These are phyloP conservation scores for Aspergillus heteromorphus DNA, from an alignment of 495 filamentous ascomycete genomes.

Conservation along the genomic window DNA sequence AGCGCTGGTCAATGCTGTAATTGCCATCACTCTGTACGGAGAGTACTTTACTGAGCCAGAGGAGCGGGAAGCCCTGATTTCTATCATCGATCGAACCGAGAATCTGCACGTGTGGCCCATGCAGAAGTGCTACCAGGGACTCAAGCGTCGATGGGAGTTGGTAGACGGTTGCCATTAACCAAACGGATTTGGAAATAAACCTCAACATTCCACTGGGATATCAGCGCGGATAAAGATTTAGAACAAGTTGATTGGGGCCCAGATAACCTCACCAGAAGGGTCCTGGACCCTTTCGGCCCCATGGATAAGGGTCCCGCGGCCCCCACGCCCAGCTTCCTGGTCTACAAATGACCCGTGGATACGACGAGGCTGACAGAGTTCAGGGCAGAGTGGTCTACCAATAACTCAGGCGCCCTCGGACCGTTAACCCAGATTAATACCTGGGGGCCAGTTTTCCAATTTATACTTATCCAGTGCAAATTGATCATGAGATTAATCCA, in stretches of 20 bases:
- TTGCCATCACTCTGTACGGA: slow-evolving; percentile 21
- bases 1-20: slow-evolving; percentile 24
- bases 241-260: no score
- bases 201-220: no score
- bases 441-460: no score
- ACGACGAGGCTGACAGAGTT: no score
- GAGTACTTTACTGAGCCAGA: slow-evolving; percentile 24
- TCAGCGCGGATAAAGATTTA: no score
- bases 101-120: not conserved
- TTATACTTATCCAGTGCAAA: no score
- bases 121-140: not conserved
- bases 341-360: not conserved
- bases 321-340: not conserved
- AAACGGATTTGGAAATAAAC: no score
- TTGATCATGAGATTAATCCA: no score
- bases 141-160: not conserved
- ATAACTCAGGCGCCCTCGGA: no score
- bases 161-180: not conserved
- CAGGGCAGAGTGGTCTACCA: no score
- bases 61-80: slow-evolving; percentile 14
- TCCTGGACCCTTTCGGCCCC: not conserved
- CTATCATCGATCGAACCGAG: not conserved
- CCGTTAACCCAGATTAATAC: no score
- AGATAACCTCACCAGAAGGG: no score
- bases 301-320: not conserved